Evolutionary conservation across 208 protist genomes (phyloP), one percentile per base, ranked within the genome.

Genomic region (Acanthamoeba healyi): DNA sequence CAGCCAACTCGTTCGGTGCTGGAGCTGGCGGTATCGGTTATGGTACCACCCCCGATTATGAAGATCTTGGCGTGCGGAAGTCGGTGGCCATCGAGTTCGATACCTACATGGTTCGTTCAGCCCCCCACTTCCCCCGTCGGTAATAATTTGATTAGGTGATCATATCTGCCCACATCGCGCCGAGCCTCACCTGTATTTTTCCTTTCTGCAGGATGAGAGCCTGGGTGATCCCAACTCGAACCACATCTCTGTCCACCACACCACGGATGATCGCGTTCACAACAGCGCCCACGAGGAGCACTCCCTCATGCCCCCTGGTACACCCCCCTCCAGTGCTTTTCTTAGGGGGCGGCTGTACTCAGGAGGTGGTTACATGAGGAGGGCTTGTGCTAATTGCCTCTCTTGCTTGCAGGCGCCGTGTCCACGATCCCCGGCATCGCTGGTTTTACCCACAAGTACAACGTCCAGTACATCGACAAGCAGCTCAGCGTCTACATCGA

Each of bases 11-110:
- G 12, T 84, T 84, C 42, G 74, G 74, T 54, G 40, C 40, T 51
- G 74, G 74, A 26, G 74, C 26, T 84, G 74, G 74, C 24, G 74
- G 74, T 84, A 26, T 84, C n/a, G 74, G 74, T n/a, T 84, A 84
- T 32, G 74, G 74, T 54, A n/a, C 74, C 36, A 84, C 74, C 29
- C 74, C 74, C 29, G 74, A 84, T 17, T 84, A 36, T 26, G 36
- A 84, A 9, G 74, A 84, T 12, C 40, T 84, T 24, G 74, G 74
- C 40, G 38, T 84, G n/a, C 49, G 74, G 42, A 17, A 40, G 26
- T 84, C 74, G 15, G 74, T 84, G 3, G 74, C 74, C 42, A 26
- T 84, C 74, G 74, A 84, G 29, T 84, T 84, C 26, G 74, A 84
- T 14, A 84, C 74, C 0, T 34, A 84, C 42, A 22, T 56, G 74